Percentiles rank a stretch among this genome's conserved stretches.
Conservation (phyloP, 495 filamentous ascomycete species). For the Penicillium crystallinum region DNA sequence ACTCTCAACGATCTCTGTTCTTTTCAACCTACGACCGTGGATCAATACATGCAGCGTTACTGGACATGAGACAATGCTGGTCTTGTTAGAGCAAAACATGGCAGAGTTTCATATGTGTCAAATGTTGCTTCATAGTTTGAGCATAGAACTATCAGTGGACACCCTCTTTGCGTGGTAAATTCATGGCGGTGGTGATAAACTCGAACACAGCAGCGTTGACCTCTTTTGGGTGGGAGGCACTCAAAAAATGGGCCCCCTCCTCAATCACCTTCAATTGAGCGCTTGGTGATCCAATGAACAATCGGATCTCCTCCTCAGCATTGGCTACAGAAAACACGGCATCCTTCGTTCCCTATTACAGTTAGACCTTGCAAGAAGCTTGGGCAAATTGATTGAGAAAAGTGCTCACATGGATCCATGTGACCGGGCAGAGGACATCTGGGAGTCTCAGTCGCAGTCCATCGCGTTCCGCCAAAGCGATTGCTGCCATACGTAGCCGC, state of each 20-base stretch:
- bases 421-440: conserved; percentile 55
- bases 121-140: no score
- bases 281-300: conserved; percentile 49
- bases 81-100: no score
- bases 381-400: no score
- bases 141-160: no score
- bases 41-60: no score
- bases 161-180: no score
- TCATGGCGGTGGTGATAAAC: no score
- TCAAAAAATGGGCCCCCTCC: conserved; percentile 55
- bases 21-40: no score
- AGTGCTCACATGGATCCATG: conserved; percentile 55
- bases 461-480: conserved; percentile 55
- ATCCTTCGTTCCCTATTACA: conserved; percentile 49
- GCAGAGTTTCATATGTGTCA: no score
- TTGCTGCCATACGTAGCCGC: conserved; percentile 51
- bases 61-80: no score
- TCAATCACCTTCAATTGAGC: conserved; percentile 45
- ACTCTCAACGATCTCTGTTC: no score
- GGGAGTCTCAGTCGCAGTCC: conserved; percentile 48
- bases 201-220: not conserved
- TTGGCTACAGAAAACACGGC: conserved; percentile 43
- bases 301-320: conserved; percentile 51
- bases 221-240: conserved; percentile 27
- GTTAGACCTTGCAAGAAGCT: no score